Base-by-base conservation (phyloP, 2,329 filamentous ascomycete species). In the Diplocarpon rosae region DNA sequence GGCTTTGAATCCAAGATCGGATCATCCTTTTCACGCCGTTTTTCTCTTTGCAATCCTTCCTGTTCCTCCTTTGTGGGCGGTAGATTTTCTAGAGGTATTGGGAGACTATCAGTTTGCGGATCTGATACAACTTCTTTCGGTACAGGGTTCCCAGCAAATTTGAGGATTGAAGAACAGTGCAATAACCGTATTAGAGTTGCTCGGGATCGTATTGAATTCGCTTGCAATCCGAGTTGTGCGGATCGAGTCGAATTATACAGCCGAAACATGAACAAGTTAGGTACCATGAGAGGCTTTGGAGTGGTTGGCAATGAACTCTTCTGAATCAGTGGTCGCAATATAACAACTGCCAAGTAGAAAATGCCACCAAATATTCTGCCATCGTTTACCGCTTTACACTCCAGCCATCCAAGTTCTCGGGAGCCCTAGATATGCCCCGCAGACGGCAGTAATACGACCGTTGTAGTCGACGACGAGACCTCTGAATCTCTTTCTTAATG, bases 181-280 rank as follows among this genome's bases (percentile, higher is more conserved):
- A 24, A 24, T 24, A 7, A 24, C 7, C 20, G 20, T 24, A 4
- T 24, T 24, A 3, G 20, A 24, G 20, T 24, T 7, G 7, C 20
- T 24, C 20, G 20, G 7, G 20, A 32, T 24, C 33, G 33, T 20
- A 37, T 7, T 12, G 29, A 32, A 12, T 14, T 32, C 16, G 28
- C 34, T 2, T 14, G 13, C 8, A 15, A 28, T 8, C 30, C 24
- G 16, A 17, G 24, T 31, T 49, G 46, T 30, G 44, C 39, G 33
- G 45, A 37, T 51, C 47, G 52, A 39, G 38, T 45, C 16, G 47
- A 11, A 27, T 28, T 17, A 37, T 32, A 29, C 28, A 49, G n/a
- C 39, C 54, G 53, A 39, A 56, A 56, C 54, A 56, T 56, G 32
- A 54, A 55, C 39, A 12, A 32, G 35, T 17, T 2, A 30, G 28